phyloP scores from a whole-genome alignment of 495 filamentous ascomycete genomes.

The Neurospora sp. region DNA sequence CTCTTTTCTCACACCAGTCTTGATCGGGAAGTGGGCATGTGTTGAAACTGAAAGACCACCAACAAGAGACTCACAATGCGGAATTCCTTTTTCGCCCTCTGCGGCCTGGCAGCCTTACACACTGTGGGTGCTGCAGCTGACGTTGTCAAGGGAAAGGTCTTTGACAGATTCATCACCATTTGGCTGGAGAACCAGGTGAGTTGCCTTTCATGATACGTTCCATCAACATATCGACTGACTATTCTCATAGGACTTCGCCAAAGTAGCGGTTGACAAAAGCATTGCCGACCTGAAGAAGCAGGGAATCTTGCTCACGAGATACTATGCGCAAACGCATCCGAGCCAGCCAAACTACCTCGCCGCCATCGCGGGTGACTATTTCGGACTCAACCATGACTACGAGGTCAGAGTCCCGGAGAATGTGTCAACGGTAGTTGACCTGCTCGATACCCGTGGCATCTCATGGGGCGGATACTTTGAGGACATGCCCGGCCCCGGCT shows the following conservation, averaged over 20 bases:
- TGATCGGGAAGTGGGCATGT: not conserved
- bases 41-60: not conserved
- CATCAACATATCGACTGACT: not conserved
- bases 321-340: slow-evolving; percentile 50
- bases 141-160: slow-evolving; percentile 45
- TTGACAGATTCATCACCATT: slow-evolving; percentile 57
- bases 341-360: slow-evolving; percentile 40
- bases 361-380: slow-evolving; percentile 54
- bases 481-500: slow-evolving; percentile 55
- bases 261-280: slow-evolving; percentile 39
- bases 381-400: slow-evolving; percentile 58
- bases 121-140: slow-evolving; percentile 2
- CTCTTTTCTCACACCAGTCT: not conserved
- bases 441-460: slow-evolving; percentile 52
- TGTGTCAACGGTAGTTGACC: slow-evolving; percentile 57
- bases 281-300: slow-evolving; percentile 46
- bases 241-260: slow-evolving; percentile 41
- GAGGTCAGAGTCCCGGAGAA: slow-evolving; percentile 50
- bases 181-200: slow-evolving; percentile 61
- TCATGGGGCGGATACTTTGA: slow-evolving; percentile 62
- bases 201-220: not conserved
- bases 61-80: not conserved
- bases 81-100: not conserved
- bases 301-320: slow-evolving; percentile 55
- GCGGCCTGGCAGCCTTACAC: not conserved